Evolutionary conservation across 2,329 filamentous ascomycete species (phyloP).

Genomic region (Pyrenophora teres): DNA sequence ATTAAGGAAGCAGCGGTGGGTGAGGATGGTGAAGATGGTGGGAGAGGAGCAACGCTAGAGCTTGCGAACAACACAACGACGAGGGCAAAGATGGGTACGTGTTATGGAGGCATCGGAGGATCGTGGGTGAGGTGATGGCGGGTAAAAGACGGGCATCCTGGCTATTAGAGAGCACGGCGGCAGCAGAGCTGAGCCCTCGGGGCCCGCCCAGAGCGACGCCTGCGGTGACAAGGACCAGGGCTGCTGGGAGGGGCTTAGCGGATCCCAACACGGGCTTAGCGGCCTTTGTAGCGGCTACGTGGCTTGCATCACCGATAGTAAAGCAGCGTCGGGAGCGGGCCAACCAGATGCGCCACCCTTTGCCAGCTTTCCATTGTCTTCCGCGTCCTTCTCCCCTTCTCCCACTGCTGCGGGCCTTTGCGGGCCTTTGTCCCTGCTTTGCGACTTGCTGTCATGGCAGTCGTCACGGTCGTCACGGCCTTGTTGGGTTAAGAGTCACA

Average conservation of each 20-base stretch:
- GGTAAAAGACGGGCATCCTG: constrained; percentile 23
- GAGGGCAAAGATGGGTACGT: constrained; percentile 26
- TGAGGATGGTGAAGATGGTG: constrained; percentile 1
- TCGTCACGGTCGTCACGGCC: too few relatives aligned
- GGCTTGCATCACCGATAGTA: constrained; percentile 18
- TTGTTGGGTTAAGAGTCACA: too few relatives aligned
- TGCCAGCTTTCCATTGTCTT: constrained; percentile 24
- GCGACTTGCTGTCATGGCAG: background rate
- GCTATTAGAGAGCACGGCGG: constrained; percentile 20
- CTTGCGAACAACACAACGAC: constrained; percentile 38
- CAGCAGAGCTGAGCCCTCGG: constrained; percentile 12
- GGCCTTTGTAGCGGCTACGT: constrained; percentile 2
- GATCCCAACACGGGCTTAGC: background rate
- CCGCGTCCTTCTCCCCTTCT: constrained; percentile 12
- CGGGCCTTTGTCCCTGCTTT: constrained; percentile 9
- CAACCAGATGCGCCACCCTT: constrained; percentile 17
- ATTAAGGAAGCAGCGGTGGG: constrained; percentile 23
- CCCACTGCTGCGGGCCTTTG: background rate
- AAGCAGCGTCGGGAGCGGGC: constrained; percentile 16
- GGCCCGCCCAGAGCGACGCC: constrained; percentile 11
- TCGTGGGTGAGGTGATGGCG: constrained; percentile 31
- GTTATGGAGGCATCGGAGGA: constrained; percentile 38
- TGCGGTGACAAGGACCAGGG: constrained; percentile 23
- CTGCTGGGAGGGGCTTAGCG: constrained; percentile 3
- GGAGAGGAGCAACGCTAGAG: constrained; percentile 28